A percentile compares a stretch with the other conserved stretches of the same genome.
Evolutionary conservation across 2,329 filamentous ascomycete genomes (phyloP).

Genomic region (Cladophialophora chaetospira): DNA sequence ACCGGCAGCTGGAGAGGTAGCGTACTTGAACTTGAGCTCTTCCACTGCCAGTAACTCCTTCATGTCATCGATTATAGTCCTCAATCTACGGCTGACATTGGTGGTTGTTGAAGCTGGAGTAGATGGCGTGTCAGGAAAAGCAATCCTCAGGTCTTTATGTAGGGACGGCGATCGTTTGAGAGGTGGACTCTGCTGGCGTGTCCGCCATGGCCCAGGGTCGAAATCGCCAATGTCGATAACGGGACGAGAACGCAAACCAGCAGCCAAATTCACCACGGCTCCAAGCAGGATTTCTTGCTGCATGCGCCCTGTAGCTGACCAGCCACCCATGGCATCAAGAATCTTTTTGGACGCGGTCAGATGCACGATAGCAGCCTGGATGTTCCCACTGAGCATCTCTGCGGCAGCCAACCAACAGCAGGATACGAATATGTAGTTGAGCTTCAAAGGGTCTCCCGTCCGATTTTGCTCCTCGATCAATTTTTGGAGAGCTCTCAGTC

Average conservation of each 20-base stretch:
- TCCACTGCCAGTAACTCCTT: constrained; percentile 1
- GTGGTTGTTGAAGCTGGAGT: neutral
- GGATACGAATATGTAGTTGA: neutral
- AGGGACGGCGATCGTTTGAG: neutral
- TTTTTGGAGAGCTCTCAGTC: neutral
- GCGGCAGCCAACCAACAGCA: constrained; percentile 3
- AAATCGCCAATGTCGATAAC: constrained; percentile 9
- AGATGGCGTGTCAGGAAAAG: neutral
- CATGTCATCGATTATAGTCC: constrained; percentile 1
- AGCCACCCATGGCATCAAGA: constrained; percentile 5
- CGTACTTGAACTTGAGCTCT: constrained; percentile 11
- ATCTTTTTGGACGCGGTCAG: constrained; percentile 5
- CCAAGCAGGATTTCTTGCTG: constrained; percentile 7
- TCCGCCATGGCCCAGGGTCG: constrained; percentile 3
- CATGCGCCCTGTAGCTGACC: constrained; percentile 2
- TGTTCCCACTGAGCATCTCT: constrained; percentile 6
- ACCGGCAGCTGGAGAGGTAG: neutral
- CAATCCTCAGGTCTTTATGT: neutral
- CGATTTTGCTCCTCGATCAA: neutral
- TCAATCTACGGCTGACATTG: neutral
- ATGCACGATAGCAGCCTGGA: constrained; percentile 5
- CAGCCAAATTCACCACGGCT: neutral
- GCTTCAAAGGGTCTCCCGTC: neutral
- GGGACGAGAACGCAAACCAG: neutral
- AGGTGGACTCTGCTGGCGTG: neutral